Evolutionary conservation across 2,329 filamentous ascomycete genomes (phyloP).

Genomic region (Emergomyces orientalis): DNA sequence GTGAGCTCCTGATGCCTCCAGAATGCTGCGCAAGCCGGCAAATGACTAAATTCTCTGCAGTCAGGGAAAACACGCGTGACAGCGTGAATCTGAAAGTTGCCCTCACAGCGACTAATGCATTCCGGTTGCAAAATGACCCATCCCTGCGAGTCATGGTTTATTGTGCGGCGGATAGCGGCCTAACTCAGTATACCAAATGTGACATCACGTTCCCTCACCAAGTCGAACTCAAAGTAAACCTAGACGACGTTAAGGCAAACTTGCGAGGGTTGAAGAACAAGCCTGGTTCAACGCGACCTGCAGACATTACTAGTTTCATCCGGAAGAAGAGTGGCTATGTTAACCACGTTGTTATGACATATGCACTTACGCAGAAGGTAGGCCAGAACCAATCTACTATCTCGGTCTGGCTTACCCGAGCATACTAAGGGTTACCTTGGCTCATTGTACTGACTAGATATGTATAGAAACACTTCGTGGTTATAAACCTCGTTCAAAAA

Average conservation of each 20-base stretch:
- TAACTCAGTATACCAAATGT: conserved; percentile 47
- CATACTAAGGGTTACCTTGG: not conserved
- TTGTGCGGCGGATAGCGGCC: conserved; percentile 56
- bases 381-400: conserved; percentile 22
- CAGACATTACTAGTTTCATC: conserved; percentile 74
- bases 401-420: not conserved
- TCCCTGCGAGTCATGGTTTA: conserved; percentile 70
- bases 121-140: conserved; percentile 51
- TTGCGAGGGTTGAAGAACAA: conserved; percentile 92
- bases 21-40: conserved; percentile 16
- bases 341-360: conserved; percentile 78
- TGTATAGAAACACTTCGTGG: conserved; percentile 59
- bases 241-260: conserved; percentile 83
- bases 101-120: conserved; percentile 45
- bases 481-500: conserved; percentile 65
- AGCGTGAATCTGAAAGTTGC: conserved; percentile 51
- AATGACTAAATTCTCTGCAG: conserved; percentile 31
- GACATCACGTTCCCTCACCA: conserved; percentile 88
- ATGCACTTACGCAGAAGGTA: conserved; percentile 83
- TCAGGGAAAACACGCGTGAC: conserved; percentile 51
- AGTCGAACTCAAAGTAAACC: conserved; percentile 84
- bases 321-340: conserved; percentile 57
- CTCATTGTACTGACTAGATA: conserved; percentile 9
- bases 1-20: conserved; percentile 41
- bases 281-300: conserved; percentile 85